Base-by-base conservation (phyloP, 108 stramenopile genomes). In the Nannochloropsis gaditana region DNA sequence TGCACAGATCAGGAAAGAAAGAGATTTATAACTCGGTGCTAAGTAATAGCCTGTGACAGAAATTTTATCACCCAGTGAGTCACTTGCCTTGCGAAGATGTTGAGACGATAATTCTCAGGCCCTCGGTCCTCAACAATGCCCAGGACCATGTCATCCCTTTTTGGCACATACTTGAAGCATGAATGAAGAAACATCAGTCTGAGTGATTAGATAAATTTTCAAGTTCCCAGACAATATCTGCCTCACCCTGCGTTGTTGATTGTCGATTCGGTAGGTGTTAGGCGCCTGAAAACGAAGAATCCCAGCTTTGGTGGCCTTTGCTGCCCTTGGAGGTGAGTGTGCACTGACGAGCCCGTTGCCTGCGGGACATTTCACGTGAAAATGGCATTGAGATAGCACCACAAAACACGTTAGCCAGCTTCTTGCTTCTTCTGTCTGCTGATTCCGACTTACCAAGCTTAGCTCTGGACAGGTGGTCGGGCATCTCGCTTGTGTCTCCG, bases 51-150 rank as follows among this genome's bases (percentile, higher is more conserved):
- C 31, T 31, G 31, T 31, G 31, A 31, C 31, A 31, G 1, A 31
- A 31, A 31, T 31, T 31, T 31, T 31, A 31, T 31, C 31, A 31
- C 31, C 31, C 47, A 50, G 47, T 50, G 47, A 15, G 47, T 10
- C 47, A 50, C 47, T 15, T 50, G 1, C 47, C 47, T 50, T 43
- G 11, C 43, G 81, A 82, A 82, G 17, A 82, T 82, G 43, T 82
- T 82, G 43, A 82, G 10, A 17, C 81, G 81, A 17, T 82, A 82
- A 17, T 43, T 10, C 43, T 82, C 81, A 15, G 81, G 11, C 43
- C 10, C 43, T 10, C 81, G 81, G 43, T 82, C 81, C 17, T 82
- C 81, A 10, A 82, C 43, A 82, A 82, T 82, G 43, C 81, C 81
- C 43, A 82, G 43, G 11, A 82, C 81, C 11, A 15, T 42, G 81